These are phyloP conservation scores for Rhynchosporium agropyri DNA, from an alignment of 2,329 filamentous ascomycete species.

Conservation along the genomic window DNA sequence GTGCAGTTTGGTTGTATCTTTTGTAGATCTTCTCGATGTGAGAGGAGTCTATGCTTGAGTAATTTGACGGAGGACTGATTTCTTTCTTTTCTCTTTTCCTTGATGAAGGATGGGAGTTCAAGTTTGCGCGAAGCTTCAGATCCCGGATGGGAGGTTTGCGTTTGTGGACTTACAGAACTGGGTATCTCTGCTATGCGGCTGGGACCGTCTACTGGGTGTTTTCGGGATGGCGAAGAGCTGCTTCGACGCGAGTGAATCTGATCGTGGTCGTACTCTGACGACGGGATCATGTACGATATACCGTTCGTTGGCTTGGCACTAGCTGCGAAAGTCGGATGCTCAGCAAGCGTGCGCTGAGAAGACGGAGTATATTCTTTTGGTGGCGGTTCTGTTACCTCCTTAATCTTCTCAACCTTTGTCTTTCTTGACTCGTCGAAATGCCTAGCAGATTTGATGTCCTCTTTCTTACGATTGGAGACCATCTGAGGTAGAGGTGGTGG, in stretches of 20 bases:
- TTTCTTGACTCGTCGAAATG: not conserved
- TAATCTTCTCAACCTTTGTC: not conserved
- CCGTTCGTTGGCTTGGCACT: slow-evolving; percentile 11
- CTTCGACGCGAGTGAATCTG: slow-evolving; percentile 10
- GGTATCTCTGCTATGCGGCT: not conserved
- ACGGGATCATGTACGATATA: not conserved
- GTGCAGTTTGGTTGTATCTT: slow-evolving; percentile 20
- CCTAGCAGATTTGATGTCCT: not conserved
- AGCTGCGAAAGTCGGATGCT: slow-evolving; percentile 5
- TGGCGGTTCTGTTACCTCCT: not conserved
- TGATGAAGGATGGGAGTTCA: slow-evolving; percentile 10
- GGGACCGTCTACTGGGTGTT: not conserved
- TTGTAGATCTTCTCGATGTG: slow-evolving; percentile 27
- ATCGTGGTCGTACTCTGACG: not conserved
- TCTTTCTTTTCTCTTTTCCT: slow-evolving; percentile 3
- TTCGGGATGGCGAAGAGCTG: slow-evolving; percentile 8
- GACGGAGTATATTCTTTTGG: not conserved
- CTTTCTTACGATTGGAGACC: slow-evolving; percentile 2
- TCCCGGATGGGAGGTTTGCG: slow-evolving; percentile 20
- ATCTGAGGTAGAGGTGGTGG: slow-evolving; percentile 14
- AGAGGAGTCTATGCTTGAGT: slow-evolving; percentile 25
- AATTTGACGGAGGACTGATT: slow-evolving; percentile 19
- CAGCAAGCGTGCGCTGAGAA: not conserved
- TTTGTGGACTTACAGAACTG: slow-evolving; percentile 2
- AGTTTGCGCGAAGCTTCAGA: slow-evolving; percentile 22